Evolutionary conservation across 2,329 filamentous ascomycete genomes (phyloP).

Genomic region (Aspergillus pseudoterreus): DNA sequence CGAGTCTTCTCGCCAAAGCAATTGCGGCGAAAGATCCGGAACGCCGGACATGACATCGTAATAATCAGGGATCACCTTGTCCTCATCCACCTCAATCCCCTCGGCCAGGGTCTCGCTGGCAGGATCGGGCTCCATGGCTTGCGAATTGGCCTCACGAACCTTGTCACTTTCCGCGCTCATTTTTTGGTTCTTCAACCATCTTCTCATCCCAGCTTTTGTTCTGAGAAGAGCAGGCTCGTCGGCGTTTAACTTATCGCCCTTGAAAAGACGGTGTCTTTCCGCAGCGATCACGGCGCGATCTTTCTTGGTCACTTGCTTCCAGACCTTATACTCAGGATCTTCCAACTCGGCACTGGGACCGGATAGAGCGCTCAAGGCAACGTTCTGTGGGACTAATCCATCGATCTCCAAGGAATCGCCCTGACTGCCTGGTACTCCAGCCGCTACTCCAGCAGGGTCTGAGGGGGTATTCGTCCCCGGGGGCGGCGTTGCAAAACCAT

Average conservation of each 20-base stretch:
- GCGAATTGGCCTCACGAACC: conserved; percentile 41
- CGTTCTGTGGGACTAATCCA: conserved; percentile 62
- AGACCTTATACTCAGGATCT: conserved; percentile 88
- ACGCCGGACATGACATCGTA: conserved; percentile 84
- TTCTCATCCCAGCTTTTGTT: conserved; percentile 82
- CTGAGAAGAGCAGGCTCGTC: conserved; percentile 86
- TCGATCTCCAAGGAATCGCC: conserved; percentile 86
- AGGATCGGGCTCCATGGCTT: conserved; percentile 47
- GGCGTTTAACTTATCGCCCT: conserved; percentile 74
- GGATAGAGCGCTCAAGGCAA: conserved; percentile 62
- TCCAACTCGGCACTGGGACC: conserved; percentile 79
- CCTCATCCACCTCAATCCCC: conserved; percentile 86
- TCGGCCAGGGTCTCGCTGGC: conserved; percentile 79
- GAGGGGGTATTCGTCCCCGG: conserved; percentile 73
- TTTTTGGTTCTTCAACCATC: conserved; percentile 76
- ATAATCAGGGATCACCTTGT: conserved; percentile 85
- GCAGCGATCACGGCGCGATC: conserved; percentile 83
- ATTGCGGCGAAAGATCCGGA: conserved; percentile 72
- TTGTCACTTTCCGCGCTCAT: conserved; percentile 54
- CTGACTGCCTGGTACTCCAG: conserved; percentile 62
- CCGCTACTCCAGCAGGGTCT: conserved; percentile 64
- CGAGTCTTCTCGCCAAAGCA: conserved; percentile 85
- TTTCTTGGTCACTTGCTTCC: conserved; percentile 98
- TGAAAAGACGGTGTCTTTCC: conserved; percentile 81
- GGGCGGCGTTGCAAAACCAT: conserved; percentile 81